Base-by-base conservation (phyloP, 805 yeast genomes). In the Nakazawaea wyomingensis region DNA sequence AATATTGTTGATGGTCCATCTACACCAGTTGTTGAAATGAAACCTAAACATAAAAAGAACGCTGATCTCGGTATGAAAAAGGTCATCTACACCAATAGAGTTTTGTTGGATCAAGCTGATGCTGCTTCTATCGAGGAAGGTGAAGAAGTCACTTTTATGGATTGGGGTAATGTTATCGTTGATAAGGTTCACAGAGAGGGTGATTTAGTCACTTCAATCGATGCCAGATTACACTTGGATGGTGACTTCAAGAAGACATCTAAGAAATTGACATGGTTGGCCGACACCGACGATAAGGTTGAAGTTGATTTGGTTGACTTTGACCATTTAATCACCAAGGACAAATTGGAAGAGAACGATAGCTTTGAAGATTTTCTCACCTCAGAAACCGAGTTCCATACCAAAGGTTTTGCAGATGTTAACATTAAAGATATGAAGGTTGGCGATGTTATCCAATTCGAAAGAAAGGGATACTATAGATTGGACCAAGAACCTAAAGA, bases 171-270 rank as follows among this genome's bases (percentile, higher is more conserved):
- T 62, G 85, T 80, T 46, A 84, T 91, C 52, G 69, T 90, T 51
- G 76, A 83, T 51, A 78, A 78, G 61, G 75, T 90, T 58, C 67
- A 66, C 60, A 81, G 76, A 61, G 80, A 78, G 50, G 84, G 76
- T 46, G 69, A 64, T 39, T 50, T 69, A 30, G 84, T 84, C 44
- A 71, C 70, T 37, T 69, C 82, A 3, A 69, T 91, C 48, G 83
- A 78, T 42, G 96, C 88, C 44, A 82, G 79, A 54, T 72, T 91
- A 55, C 84, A 91, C 64, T 75, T 91, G 59, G 96, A 86, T 52
- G 98, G 98, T 68, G 98, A 91, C 64, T 91, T 90, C 87, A 84
- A 85, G 68, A 91, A 89, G 71, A 91, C 98, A 41, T 86, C 87
- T 53, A 88, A 88, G 79, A 91, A 91, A 66, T 65, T 91, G 48